A percentile compares a stretch with the other conserved stretches of the same genome.
These are phyloP conservation scores for Aspergillus fischeri DNA, from an alignment of 2,329 filamentous ascomycete genomes.

Conservation along the genomic window DNA sequence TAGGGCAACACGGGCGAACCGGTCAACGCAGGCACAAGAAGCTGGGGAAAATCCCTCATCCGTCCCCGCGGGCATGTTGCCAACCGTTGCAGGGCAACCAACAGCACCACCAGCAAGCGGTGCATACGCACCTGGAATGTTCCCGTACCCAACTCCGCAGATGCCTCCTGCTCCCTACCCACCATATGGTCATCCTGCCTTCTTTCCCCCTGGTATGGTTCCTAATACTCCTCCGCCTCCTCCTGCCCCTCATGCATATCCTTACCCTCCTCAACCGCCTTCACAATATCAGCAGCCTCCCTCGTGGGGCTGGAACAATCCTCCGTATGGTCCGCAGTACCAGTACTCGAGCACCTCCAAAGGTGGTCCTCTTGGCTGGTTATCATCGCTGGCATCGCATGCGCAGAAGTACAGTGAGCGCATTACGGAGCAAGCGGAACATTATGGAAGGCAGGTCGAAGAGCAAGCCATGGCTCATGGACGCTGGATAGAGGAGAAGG, in stretches of 20 bases:
- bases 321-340: conserved; percentile 21
- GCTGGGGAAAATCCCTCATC: conserved; percentile 6
- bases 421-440: conserved; percentile 32
- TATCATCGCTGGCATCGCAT: conserved; percentile 32
- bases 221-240: conserved; percentile 10
- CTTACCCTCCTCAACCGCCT: conserved; percentile 18
- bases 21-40: conserved; percentile 7
- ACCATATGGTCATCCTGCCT: conserved; percentile 20
- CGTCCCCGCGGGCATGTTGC: conserved; percentile 1
- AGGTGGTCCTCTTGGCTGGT: conserved; percentile 29
- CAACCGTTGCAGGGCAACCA: conserved; percentile 7
- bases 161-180: conserved; percentile 12
- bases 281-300: conserved; percentile 16
- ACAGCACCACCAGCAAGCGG: conserved; percentile 4
- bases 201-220: conserved; percentile 8
- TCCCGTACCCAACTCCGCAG: conserved; percentile 12
- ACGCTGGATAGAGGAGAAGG: conserved; percentile 37
- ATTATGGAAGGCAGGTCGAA: conserved; percentile 37
- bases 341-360: conserved; percentile 18
- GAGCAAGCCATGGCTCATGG: conserved; percentile 35
- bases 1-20: conserved; percentile 21
- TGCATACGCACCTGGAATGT: conserved; percentile 7
- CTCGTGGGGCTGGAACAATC: conserved; percentile 27
- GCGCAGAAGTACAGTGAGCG: conserved; percentile 40
- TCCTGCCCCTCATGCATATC: conserved; percentile 18